Conservation (phyloP, 2,329 filamentous ascomycete species). For the Fusarium austroafricanum region DNA sequence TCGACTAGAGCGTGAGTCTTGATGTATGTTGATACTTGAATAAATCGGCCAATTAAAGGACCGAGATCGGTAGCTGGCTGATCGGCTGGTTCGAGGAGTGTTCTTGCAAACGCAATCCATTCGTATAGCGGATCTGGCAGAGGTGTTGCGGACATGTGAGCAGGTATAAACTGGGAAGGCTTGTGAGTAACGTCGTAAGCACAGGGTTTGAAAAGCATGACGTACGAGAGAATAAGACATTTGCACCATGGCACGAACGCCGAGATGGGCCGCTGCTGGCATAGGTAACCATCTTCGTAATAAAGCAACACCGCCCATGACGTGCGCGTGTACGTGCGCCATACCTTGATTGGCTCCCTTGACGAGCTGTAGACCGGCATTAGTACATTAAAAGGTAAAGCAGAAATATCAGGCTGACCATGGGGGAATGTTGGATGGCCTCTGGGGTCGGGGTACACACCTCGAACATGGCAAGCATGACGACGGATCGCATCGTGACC, state of each 20-base stretch:
- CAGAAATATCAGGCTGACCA: conserved; percentile 26
- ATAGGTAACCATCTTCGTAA: conserved; percentile 60
- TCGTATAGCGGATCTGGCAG: conserved; percentile 59
- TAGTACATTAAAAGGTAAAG: conserved; percentile 26
- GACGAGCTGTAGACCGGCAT: conserved; percentile 52
- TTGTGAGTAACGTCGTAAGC: conserved; percentile 19
- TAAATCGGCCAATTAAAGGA: conserved; percentile 53
- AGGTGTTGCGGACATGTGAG: conserved; percentile 53
- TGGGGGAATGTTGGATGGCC: conserved; percentile 4
- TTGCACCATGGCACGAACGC: conserved; percentile 65
- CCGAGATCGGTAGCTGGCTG: conserved; percentile 57
- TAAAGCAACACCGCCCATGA: conserved; percentile 70
- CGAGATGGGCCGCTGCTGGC: conserved; percentile 53
- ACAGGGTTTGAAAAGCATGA: background rate
- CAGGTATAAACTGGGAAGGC: conserved; percentile 57
- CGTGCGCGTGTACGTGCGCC: conserved; percentile 66
- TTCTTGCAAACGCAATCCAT: conserved; percentile 54
- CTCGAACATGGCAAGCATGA: conserved; percentile 72
- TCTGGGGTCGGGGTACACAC: conserved; percentile 52
- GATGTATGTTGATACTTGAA: conserved; percentile 54
- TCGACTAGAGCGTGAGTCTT: conserved; percentile 53
- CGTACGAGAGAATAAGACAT: conserved; percentile 67
- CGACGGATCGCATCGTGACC: conserved; percentile 63
- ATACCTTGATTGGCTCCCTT: conserved; percentile 60
- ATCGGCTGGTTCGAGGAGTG: conserved; percentile 52